A percentile compares a stretch with the other conserved stretches of the same genome.
Conservation (phyloP, 768 basidiomycete species). For the Lactarius hengduanensis region DNA sequence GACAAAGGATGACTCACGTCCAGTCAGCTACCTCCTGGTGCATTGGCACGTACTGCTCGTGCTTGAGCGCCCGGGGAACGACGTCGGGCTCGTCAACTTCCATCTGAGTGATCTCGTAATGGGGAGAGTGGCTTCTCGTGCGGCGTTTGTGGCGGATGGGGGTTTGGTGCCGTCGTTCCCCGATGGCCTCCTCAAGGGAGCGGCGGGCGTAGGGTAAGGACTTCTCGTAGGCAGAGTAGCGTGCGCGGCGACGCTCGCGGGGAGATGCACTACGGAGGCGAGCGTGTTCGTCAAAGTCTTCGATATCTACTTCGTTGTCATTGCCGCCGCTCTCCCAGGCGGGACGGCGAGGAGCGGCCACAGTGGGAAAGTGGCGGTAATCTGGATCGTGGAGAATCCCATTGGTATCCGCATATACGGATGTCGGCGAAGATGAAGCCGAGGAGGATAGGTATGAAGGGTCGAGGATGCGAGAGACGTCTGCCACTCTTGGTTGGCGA, state of each 20-base stretch:
- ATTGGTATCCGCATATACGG: conserved; percentile 58
- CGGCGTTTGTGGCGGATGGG: conserved; percentile 26
- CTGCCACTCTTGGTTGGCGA: conserved; percentile 37
- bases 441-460: conserved; percentile 51
- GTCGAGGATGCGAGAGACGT: conserved; percentile 64
- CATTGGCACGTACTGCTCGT: conserved; percentile 19
- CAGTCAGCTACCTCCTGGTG: conserved; percentile 21
- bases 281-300: conserved; percentile 17
- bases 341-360: conserved; percentile 34
- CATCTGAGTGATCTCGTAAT: conserved; percentile 3
- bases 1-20: conserved; percentile 27
- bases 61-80: conserved; percentile 8
- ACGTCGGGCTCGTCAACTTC: conserved; percentile 4
- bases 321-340: conserved; percentile 39
- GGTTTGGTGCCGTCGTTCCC: conserved; percentile 4
- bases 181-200: conserved; percentile 23
- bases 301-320: conserved; percentile 28
- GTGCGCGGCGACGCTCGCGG: conserved; percentile 29
- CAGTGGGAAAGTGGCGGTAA: conserved; percentile 59
- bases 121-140: conserved; percentile 23
- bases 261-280: conserved; percentile 22
- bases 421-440: conserved; percentile 32
- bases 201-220: conserved; percentile 23
- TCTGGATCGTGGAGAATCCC: conserved; percentile 69
- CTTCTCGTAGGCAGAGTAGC: conserved; percentile 23